These are phyloP conservation scores for Taphrina flavorubra DNA, from an alignment of 1,139 yeast species.

Conservation along the genomic window DNA sequence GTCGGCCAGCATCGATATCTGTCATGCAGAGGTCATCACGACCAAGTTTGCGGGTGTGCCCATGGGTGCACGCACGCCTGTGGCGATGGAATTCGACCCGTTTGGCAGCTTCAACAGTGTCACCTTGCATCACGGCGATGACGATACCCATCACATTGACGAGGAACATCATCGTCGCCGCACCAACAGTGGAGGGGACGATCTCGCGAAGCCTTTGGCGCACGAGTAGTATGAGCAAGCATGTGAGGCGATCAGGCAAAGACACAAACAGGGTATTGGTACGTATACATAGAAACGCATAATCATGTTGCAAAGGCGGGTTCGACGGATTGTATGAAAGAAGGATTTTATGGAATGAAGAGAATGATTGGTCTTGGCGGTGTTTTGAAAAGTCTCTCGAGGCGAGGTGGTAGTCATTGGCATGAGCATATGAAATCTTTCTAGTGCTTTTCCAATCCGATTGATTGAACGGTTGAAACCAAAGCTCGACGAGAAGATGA, in stretches of 20 bases:
- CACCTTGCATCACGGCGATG: constrained; percentile 69
- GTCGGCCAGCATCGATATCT: constrained; percentile 51
- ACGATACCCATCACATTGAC: constrained; percentile 34
- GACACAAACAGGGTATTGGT: too few species aligned
- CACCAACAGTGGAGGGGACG: constrained; percentile 22
- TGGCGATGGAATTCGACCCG: constrained; percentile 64
- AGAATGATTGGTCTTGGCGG: neutral
- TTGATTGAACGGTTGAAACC: too few species aligned
- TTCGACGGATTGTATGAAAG: neutral
- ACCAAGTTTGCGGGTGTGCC: constrained; percentile 52
- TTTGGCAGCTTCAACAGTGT: constrained; percentile 88
- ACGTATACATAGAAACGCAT: too few species aligned
- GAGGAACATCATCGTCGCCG: constrained; percentile 39
- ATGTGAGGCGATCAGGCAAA: too few species aligned
- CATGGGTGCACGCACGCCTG: constrained; percentile 49
- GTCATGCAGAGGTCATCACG: constrained; percentile 46
- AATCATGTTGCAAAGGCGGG: too few species aligned
- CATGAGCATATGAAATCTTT: neutral
- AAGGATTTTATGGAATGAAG: neutral
- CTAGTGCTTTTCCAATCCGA: neutral
- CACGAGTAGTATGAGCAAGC: neutral
- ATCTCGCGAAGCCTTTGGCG: constrained; percentile 19
- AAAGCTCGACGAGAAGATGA: too few species aligned
- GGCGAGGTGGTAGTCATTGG: constrained; percentile 7
- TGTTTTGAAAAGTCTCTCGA: neutral